Conservation (phyloP, 2,329 filamentous ascomycete species). For the Botrytis paeoniae region DNA sequence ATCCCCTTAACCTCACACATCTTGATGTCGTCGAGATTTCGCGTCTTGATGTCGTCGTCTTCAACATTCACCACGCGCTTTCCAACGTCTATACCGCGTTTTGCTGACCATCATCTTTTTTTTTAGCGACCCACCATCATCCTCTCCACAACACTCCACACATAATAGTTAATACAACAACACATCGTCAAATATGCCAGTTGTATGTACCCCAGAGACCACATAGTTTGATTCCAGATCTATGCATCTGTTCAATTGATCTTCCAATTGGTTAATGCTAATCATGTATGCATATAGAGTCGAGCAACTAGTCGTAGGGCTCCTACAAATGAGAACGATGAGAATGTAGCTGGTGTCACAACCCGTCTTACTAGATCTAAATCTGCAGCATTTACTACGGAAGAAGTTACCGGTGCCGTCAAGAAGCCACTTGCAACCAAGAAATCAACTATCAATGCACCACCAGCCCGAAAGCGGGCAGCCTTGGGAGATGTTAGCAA, state of each 20-base stretch:
- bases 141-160: conserved; percentile 25
- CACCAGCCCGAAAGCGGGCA: conserved; percentile 68
- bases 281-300: conserved; percentile 43
- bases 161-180: conserved; percentile 39
- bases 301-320: conserved; percentile 71
- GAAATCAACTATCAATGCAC: conserved; percentile 54
- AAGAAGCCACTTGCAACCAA: conserved; percentile 69
- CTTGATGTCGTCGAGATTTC: conserved; percentile 18
- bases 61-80: conserved; percentile 28
- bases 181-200: conserved; percentile 46
- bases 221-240: conserved; percentile 9
- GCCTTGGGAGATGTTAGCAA: conserved; percentile 96
- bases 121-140: conserved; percentile 23
- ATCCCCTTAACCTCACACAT: not conserved
- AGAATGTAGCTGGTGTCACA: conserved; percentile 65
- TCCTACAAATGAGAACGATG: conserved; percentile 90
- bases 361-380: conserved; percentile 92
- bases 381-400: conserved; percentile 65
- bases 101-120: conserved; percentile 28
- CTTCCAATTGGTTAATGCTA: conserved; percentile 39
- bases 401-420: conserved; percentile 52
- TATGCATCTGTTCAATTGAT: conserved; percentile 2
- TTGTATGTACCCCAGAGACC: conserved; percentile 46
- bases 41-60: conserved; percentile 27
- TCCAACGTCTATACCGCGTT: conserved; percentile 31